Base-by-base conservation (phyloP, 331 rosid species). In the Pyracantha coccinea region DNA sequence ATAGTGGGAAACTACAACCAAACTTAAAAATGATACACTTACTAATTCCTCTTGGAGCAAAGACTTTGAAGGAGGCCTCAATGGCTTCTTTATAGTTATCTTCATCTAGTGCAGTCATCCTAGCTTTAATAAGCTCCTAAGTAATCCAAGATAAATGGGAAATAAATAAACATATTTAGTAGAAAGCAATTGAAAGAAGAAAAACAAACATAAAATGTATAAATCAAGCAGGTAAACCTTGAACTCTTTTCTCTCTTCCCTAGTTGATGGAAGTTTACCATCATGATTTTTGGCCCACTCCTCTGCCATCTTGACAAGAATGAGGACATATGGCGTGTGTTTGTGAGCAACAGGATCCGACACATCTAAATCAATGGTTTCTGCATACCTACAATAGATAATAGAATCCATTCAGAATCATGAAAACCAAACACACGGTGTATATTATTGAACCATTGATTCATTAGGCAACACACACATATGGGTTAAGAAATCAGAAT, bases 11-110 rank as follows among this genome's bases (percentile, higher is more conserved):
- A 7, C 25, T 61, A 75, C 14, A 45, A 72, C 31, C 57, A 73
- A 35, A 38, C 38, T 38, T 38, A 53, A 45, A 44, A 68, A 11
- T 38, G 19, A 14, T 45, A 58, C 28, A 80, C 97, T 85, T 86
- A 93, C 98, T 87, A 62, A 91, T 88, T 88, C 98, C 98, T 75
- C 17, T 87, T 19, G 92, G 80, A 75, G 97, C 87, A 79, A 88
- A 93, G 78, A 94, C 93, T 90, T 94, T 94, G 86, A 91, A 94
- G 61, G 98, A 90, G 78, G 92, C 86, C 45, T 94, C 97, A 74
- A 87, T 86, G 68, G 97, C 98, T 83, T 94, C 98, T 88, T 57
- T 91, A 77, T 94, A 94, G 83, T 94, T 94, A 80, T 91, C 98
- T 82, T 90, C 98, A 84, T 94, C 98, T 69, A 52, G 77, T 25